phyloP scores from a whole-genome alignment of 176 grass and related monocot genomes.

The Coix lacrymajobi region DNA sequence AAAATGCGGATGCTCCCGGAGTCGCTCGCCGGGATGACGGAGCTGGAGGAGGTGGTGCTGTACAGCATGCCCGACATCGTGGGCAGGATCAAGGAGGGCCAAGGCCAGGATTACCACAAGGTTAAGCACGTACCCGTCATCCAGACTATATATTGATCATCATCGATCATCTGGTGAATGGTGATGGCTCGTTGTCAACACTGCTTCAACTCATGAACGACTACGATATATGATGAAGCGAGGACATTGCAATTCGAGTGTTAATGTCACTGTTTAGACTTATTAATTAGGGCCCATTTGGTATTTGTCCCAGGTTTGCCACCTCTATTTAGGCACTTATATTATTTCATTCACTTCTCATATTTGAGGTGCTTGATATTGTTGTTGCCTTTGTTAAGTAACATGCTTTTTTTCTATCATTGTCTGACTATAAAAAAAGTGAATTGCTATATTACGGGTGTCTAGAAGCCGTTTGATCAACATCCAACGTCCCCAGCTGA shows the following conservation, averaged over 20 bases:
- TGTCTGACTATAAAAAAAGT: too few species aligned
- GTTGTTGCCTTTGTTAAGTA: too few species aligned
- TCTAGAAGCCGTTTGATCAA: too few species aligned
- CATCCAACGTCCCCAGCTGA: too few species aligned
- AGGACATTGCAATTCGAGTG: neutral
- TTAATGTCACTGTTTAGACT: neutral
- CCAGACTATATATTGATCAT: conserved; percentile 22
- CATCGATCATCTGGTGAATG: neutral
- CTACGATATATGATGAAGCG: neutral
- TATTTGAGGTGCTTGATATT: too few species aligned
- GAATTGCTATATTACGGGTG: too few species aligned
- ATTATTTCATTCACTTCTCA: too few species aligned
- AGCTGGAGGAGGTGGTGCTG: conserved; percentile 55
- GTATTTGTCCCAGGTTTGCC: too few species aligned
- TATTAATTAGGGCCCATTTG: too few species aligned
- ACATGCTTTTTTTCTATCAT: too few species aligned
- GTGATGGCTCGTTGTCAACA: neutral
- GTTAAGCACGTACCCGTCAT: conserved; percentile 43
- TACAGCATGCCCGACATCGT: conserved; percentile 44
- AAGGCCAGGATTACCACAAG: conserved; percentile 41
- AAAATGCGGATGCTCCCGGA: conserved; percentile 48
- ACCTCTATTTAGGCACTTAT: too few species aligned
- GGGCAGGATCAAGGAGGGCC: conserved; percentile 29
- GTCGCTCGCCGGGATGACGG: conserved; percentile 29
- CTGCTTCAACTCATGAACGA: neutral